Evolutionary conservation across 2,329 filamentous ascomycete genomes (phyloP).

Genomic region (Nigrospora osmanthi): DNA sequence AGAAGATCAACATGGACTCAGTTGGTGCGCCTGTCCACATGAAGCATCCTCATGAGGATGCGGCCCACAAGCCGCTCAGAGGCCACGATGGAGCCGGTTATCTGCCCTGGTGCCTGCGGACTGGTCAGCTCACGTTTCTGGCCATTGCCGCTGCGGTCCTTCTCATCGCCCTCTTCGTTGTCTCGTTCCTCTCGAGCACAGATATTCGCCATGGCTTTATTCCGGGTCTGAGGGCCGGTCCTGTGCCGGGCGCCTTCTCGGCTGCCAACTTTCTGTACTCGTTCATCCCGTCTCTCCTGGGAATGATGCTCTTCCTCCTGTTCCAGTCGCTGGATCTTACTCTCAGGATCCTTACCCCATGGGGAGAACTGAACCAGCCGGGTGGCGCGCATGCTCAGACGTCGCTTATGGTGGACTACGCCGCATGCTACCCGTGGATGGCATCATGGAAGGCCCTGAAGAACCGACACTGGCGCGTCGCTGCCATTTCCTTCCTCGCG

Average conservation of each 20-base stretch:
- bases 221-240: slow-evolving; percentile 56
- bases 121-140: slow-evolving; percentile 57
- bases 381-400: slow-evolving; percentile 54
- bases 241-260: slow-evolving; percentile 63
- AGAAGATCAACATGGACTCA: slow-evolving; percentile 16
- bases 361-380: slow-evolving; percentile 50
- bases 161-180: slow-evolving; percentile 62
- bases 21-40: slow-evolving; percentile 13
- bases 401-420: slow-evolving; percentile 64
- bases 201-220: slow-evolving; percentile 63
- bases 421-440: slow-evolving; percentile 56
- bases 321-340: slow-evolving; percentile 61
- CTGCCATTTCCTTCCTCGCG: slow-evolving; percentile 51
- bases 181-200: slow-evolving; percentile 68
- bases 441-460: slow-evolving; percentile 47
- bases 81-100: slow-evolving; percentile 54
- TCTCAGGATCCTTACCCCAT: slow-evolving; percentile 60
- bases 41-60: slow-evolving; percentile 11
- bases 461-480: slow-evolving; percentile 59
- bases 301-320: slow-evolving; percentile 57
- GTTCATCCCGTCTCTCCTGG: slow-evolving; percentile 63
- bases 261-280: slow-evolving; percentile 82
- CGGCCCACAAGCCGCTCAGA: slow-evolving; percentile 26
- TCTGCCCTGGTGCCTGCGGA: slow-evolving; percentile 70
- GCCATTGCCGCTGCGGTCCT: slow-evolving; percentile 52